Base-by-base conservation (phyloP, 257 asterid genomes). In the Nicotiana paniculata region DNA sequence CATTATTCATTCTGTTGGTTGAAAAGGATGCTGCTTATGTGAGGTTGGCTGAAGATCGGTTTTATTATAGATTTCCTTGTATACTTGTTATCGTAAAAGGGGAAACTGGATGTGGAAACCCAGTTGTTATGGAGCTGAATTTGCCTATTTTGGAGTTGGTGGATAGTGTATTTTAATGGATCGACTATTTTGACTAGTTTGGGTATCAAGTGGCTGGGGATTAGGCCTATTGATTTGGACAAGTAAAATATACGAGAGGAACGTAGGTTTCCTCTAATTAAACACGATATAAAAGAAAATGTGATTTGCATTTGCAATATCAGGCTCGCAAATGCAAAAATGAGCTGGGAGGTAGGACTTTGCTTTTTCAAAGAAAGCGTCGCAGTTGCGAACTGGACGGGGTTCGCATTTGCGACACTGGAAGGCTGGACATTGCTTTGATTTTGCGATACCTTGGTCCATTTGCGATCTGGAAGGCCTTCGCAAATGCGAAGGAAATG, bases 21-120 rank as follows among this genome's bases (percentile, higher is more conserved):
- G 98, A 93, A 81, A 95, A 95, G 85, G 97, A 93, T 81, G 97
- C 97, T 9, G 96, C 97, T 5, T 93, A 92, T 35, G 92, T 95
- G 89, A 85, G 97, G 62, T 85, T 95, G 82, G 93, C 97, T 0
- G 97, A 93, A 84, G 95, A 95, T 80, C 79, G 97, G 79, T 95
- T 95, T 58, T 93, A 93, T 53, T 93, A 93, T 66, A 78, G 97
- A 53, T 93, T 93, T 72, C 98, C 98, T 0, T 94, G 97, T 80
- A 91, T 93, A 79, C 93, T 95, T 6, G 93, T 93, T 53, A 95
- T 97, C 0, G 97, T 97, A 21, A 0, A 93, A 93, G 66, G 96
- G 97, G 33, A 97, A 91, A 76, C 97, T 97, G 0, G 97, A 92
- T 76, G 97, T 92, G 53, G 96, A 96, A 0, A 93, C 97, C 0